These are phyloP conservation scores for Pseudognaphalium luteoalbum DNA, from an alignment of 129 eudicot species.

Conservation along the genomic window DNA sequence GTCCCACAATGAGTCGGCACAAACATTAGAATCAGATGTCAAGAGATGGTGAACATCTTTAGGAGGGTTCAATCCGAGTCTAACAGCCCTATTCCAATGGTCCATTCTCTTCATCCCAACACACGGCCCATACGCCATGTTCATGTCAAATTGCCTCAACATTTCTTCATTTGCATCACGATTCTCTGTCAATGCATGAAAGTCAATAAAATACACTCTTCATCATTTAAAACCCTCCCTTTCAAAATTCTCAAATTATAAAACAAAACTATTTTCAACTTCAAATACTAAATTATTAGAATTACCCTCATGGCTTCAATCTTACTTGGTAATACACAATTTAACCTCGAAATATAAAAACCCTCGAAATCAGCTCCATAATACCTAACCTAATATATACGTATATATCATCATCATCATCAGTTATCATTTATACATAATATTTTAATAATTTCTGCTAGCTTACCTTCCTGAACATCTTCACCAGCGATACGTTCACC, in stretches of 20 bases:
- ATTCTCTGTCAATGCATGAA: constrained; percentile 41
- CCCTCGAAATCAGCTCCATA: too few relatives aligned
- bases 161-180: constrained; percentile 65
- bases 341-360: too few relatives aligned
- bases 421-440: too few relatives aligned
- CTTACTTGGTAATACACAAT: too few relatives aligned
- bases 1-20: constrained; percentile 65
- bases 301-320: too few relatives aligned
- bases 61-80: constrained; percentile 72
- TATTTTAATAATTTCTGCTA: too few relatives aligned
- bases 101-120: constrained; percentile 75
- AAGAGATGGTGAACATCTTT: constrained; percentile 48
- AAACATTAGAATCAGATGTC: constrained; percentile 34
- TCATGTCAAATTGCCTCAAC: constrained; percentile 89
- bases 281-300: too few relatives aligned
- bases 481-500: constrained; percentile 7
- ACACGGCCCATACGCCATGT: constrained; percentile 85
- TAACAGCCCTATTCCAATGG: constrained; percentile 75
- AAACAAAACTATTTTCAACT: not conserved
- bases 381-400: too few relatives aligned
- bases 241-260: not conserved
- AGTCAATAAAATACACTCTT: not conserved
- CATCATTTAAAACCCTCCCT: not conserved
- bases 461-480: not conserved
- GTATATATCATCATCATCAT: too few relatives aligned